Percentiles rank a stretch among this genome's conserved stretches.
Evolutionary conservation across 2,329 filamentous ascomycete species (phyloP).

Genomic region (Hypomyces perniciosus): DNA sequence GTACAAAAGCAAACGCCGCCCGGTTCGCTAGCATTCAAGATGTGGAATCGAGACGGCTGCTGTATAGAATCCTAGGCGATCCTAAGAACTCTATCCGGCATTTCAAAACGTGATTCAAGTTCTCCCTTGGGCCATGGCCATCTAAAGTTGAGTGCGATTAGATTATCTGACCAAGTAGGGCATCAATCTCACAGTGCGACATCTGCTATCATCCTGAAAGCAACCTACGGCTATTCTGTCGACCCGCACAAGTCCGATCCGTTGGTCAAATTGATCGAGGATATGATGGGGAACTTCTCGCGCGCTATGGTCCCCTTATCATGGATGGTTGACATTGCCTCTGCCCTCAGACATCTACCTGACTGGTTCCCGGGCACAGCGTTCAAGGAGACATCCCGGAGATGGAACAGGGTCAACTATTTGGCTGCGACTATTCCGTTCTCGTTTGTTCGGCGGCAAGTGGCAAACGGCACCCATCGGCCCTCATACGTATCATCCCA

Average conservation of each 20-base stretch:
- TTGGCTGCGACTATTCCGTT: not conserved
- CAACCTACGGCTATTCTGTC: constrained; percentile 20
- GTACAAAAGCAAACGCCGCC: constrained; percentile 16
- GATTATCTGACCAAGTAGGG: too few relatives aligned
- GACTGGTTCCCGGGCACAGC: constrained; percentile 19
- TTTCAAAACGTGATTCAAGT: constrained; percentile 20
- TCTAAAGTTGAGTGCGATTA: too few relatives aligned
- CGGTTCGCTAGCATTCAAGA: constrained; percentile 22
- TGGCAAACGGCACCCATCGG: not conserved
- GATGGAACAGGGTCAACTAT: not conserved
- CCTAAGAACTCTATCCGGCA: constrained; percentile 19
- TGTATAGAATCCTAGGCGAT: constrained; percentile 18
- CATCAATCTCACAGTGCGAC: constrained; percentile 19
- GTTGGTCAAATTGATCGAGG: constrained; percentile 17
- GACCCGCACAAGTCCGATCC: constrained; percentile 19
- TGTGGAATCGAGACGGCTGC: constrained; percentile 20
- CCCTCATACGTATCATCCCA: not conserved
- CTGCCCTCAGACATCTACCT: constrained; percentile 18
- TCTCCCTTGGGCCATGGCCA: not conserved
- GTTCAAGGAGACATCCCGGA: constrained; percentile 17
- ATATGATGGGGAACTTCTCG: constrained; percentile 18
- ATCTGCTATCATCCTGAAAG: constrained; percentile 15
- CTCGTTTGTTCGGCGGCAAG: constrained; percentile 2
- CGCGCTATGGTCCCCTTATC: constrained; percentile 15
- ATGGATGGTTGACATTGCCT: constrained; percentile 22